A percentile compares a stretch with the other conserved stretches of the same genome.
phyloP scores from a whole-genome alignment of 805 yeast species.

The Kuraishia borneana region DNA sequence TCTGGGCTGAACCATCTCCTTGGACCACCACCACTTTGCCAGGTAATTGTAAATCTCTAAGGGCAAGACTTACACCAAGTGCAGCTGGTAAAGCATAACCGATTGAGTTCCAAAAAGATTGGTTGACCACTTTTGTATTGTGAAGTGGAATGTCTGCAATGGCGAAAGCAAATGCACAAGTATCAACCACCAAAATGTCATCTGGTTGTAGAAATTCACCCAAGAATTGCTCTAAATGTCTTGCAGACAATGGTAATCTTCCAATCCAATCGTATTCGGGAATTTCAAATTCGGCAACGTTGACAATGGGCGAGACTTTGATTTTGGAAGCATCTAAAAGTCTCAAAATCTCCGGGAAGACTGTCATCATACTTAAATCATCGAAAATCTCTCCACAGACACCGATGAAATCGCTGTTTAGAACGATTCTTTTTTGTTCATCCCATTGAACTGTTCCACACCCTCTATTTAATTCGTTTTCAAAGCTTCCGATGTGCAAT shows the following conservation, averaged over 20 bases:
- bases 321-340: constrained; percentile 7
- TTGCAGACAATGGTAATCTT: not conserved
- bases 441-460: constrained; percentile 31
- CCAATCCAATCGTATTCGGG: not conserved
- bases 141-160: constrained; percentile 59
- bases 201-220: constrained; percentile 31
- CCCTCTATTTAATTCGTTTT: constrained; percentile 58
- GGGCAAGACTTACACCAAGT: constrained; percentile 71
- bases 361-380: constrained; percentile 21
- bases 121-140: constrained; percentile 41
- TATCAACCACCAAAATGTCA: constrained; percentile 67
- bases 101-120: constrained; percentile 72
- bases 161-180: constrained; percentile 77
- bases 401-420: constrained; percentile 30
- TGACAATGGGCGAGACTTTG: not conserved
- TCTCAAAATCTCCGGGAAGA: constrained; percentile 11
- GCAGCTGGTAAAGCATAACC: constrained; percentile 86
- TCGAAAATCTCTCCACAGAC: constrained; percentile 20
- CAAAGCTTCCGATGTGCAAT: constrained; percentile 57
- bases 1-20: constrained; percentile 93
- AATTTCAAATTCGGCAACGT: not conserved
- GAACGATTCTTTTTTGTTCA: constrained; percentile 13
- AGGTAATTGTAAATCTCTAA: constrained; percentile 33
- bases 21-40: constrained; percentile 62
- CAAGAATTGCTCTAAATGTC: not conserved